These are phyloP conservation scores for Mycena vulgaris DNA, from an alignment of 768 basidiomycete genomes.

Conservation along the genomic window DNA sequence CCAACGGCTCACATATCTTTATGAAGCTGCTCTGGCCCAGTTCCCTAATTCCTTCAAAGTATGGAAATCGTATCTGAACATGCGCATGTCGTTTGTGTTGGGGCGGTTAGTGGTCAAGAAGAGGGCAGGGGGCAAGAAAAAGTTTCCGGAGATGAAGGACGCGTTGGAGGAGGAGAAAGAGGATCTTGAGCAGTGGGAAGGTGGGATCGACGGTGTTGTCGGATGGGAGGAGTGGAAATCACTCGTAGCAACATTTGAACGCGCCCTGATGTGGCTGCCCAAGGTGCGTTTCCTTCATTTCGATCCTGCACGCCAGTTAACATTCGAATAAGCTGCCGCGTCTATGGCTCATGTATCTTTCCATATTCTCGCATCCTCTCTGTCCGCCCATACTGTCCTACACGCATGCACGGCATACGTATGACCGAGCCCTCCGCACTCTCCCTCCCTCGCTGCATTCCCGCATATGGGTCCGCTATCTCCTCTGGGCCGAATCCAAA, in stretches of 20 bases:
- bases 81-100: slow-evolving; percentile 89
- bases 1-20: slow-evolving; percentile 91
- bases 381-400: slow-evolving; percentile 89
- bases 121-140: slow-evolving; percentile 90
- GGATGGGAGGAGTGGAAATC: slow-evolving; percentile 98
- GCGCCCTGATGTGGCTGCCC: slow-evolving; percentile 95
- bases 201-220: slow-evolving; percentile 88
- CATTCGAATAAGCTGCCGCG: slow-evolving; percentile 80
- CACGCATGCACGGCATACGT: slow-evolving; percentile 94
- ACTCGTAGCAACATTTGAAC: slow-evolving; percentile 90
- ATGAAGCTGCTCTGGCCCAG: slow-evolving; percentile 90
- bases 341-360: slow-evolving; percentile 94
- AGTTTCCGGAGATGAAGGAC: slow-evolving; percentile 92
- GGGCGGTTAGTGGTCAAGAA: slow-evolving; percentile 82
- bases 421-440: slow-evolving; percentile 94
- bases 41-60: slow-evolving; percentile 95
- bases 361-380: slow-evolving; percentile 89
- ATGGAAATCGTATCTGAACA: slow-evolving; percentile 93
- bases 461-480: slow-evolving; percentile 93
- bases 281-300: slow-evolving; percentile 67
- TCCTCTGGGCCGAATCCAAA: slow-evolving; percentile 90
- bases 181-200: slow-evolving; percentile 88
- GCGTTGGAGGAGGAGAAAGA: slow-evolving; percentile 89
- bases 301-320: slow-evolving; percentile 17
- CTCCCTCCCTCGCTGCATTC: slow-evolving; percentile 93